Percentiles rank a stretch among this genome's conserved stretches.
Conservation (phyloP, 345 rosid genomes). For the Arabidopsis arenosa region DNA sequence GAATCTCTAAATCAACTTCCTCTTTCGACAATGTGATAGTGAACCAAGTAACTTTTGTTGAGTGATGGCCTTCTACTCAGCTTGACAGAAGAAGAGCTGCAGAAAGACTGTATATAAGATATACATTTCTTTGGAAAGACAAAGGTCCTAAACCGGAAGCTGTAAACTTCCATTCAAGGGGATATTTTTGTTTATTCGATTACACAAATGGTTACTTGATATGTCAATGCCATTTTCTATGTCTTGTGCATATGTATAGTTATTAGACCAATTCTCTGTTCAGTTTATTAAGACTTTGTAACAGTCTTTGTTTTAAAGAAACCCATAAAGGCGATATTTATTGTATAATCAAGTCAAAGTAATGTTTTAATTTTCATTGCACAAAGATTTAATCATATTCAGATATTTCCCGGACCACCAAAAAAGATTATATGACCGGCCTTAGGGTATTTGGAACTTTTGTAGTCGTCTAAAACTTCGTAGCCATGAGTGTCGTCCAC, state of each 20-base stretch:
- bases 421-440: constrained; percentile 9
- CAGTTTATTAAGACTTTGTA: background rate
- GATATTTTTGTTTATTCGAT: too few species aligned
- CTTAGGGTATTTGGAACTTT: background rate
- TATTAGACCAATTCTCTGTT: background rate
- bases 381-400: background rate
- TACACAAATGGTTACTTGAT: too few species aligned
- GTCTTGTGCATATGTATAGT: background rate
- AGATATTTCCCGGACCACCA: constrained; percentile 34
- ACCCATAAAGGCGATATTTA: background rate
- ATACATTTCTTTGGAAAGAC: too few species aligned
- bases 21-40: too few species aligned
- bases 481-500: background rate
- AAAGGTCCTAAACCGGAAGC: too few species aligned
- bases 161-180: too few species aligned
- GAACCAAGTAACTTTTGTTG: too few species aligned
- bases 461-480: background rate
- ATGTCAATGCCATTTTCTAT: background rate
- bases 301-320: too few species aligned
- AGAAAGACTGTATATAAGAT: too few species aligned
- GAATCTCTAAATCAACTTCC: too few species aligned
- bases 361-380: background rate
- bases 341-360: background rate
- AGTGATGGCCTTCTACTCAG: too few species aligned
- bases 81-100: too few species aligned